Evolutionary conservation across 768 basidiomycete species (phyloP), one percentile per base, ranked within the genome.

Genomic region (Dacryopinax primogenitus): DNA sequence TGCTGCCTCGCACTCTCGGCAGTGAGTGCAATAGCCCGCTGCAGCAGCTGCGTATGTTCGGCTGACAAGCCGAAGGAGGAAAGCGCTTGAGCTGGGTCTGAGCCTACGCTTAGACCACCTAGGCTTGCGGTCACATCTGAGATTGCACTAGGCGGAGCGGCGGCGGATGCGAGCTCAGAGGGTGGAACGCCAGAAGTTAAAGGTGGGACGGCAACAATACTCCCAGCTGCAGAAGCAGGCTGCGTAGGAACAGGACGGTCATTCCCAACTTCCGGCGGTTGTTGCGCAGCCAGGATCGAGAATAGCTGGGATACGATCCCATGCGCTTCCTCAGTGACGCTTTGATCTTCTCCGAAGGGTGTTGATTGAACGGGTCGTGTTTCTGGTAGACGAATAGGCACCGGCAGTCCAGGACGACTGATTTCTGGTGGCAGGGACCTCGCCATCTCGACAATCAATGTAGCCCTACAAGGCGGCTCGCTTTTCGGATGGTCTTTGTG

Each of bases 401-500:
- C n/a, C n/a, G 41, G 7, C 7, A 6, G 18, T 4, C 7, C 3
- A 7, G 41, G 6, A 23, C 7, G 7, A 15, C 23, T 4, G 18
- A 44, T 6, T 7, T 44, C 41, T 6, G 41, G 41, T 23, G 41
- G 41, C 18, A 44, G 18, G 41, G 18, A 18, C 7, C 41, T 6
- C 3, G 41, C 4, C 41, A 44, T 15, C 41, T 44, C 41, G 41
- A 44, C 41, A 44, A 44, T 44, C 41, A 18, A 15, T 23, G 41
- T 44, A 4, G 41, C 23, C 7, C 41, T 6, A 18, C 41, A 44
- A 4, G 41, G 18, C 18, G 16, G 18, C 18, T 44, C 82, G 78
- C 35, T 79, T 80, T 33, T 78, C 80, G 47, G 81, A 41, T 64
- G 80, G 69, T 86, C 84, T 73, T 86, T 87, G 67, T 79, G 78